Conservation (phyloP, 257 asterid genomes). For the Gardenia jasminoides region DNA sequence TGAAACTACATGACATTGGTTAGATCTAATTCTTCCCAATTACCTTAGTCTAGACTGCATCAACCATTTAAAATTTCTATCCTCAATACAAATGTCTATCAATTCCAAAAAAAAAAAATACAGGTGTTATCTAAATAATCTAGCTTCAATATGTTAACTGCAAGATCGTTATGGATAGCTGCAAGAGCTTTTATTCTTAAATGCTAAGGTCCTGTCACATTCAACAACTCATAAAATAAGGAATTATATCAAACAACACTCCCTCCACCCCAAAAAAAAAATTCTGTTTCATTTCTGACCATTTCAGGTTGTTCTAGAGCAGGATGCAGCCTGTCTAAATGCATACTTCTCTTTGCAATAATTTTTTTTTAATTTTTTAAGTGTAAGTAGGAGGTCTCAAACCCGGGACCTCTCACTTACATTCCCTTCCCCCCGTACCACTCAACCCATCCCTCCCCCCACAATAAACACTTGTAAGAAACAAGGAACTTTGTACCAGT, state of each 20-base stretch:
- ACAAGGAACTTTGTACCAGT: not conserved
- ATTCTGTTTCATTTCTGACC: not conserved
- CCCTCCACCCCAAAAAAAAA: not conserved
- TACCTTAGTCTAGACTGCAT: not conserved
- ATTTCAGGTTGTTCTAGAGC: not conserved
- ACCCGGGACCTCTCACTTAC: too few species aligned
- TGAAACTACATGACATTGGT: not conserved
- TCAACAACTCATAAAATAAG: not conserved
- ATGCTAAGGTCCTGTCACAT: not conserved
- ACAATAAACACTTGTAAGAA: not conserved
- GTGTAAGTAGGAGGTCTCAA: too few species aligned
- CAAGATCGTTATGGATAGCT: not conserved
- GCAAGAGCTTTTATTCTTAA: not conserved
- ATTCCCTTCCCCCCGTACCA: too few species aligned
- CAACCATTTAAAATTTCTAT: not conserved
- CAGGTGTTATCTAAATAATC: not conserved
- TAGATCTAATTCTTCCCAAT: not conserved
- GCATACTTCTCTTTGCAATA: conserved; percentile 1
- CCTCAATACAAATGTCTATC: not conserved
- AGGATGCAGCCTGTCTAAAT: not conserved
- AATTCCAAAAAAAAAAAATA: not conserved
- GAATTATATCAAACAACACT: not conserved
- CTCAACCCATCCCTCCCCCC: too few species aligned
- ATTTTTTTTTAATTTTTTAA: too few species aligned
- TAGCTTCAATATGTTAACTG: not conserved